A percentile compares a stretch with the other conserved stretches of the same genome.
Evolutionary conservation across 2,329 filamentous ascomycete genomes (phyloP).

Genomic region (Hypoxylon sp.): DNA sequence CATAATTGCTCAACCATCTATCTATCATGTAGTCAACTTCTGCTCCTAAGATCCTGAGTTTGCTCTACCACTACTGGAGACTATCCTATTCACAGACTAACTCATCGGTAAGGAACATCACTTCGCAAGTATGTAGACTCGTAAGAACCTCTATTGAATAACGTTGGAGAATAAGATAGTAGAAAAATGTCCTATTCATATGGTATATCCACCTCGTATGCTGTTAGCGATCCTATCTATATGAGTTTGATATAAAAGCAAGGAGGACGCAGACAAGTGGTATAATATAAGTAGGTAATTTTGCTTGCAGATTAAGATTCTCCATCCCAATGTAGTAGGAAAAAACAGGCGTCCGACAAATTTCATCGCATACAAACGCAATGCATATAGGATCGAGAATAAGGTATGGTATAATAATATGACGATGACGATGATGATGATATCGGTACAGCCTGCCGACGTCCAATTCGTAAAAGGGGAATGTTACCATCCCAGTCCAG

Average conservation of each 20-base stretch:
- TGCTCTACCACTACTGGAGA: not conserved
- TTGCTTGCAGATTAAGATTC: constrained; percentile 14
- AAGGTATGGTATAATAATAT: constrained; percentile 1
- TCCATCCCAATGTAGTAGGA: constrained; percentile 8
- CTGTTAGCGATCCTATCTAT: constrained; percentile 30
- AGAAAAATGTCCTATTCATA: constrained; percentile 23
- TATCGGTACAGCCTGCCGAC: constrained; percentile 38
- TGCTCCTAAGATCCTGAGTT: not conserved
- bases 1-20: constrained; percentile 1
- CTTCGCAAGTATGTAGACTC: not conserved
- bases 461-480: constrained; percentile 25
- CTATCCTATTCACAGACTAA: not conserved
- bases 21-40: not conserved
- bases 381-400: constrained; percentile 29
- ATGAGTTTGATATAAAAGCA: constrained; percentile 14
- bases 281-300: constrained; percentile 10
- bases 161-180: constrained; percentile 11
- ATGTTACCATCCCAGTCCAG: constrained; percentile 29
- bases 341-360: constrained; percentile 2
- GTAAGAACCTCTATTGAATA: constrained; percentile 28
- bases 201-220: constrained; percentile 41
- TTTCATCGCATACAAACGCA: constrained; percentile 24
- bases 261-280: no score
- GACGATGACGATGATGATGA: no score
- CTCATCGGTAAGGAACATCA: not conserved